phyloP scores from a whole-genome alignment of 1,284 basidiomycete genomes.

The Agroathelia rolfsii region DNA sequence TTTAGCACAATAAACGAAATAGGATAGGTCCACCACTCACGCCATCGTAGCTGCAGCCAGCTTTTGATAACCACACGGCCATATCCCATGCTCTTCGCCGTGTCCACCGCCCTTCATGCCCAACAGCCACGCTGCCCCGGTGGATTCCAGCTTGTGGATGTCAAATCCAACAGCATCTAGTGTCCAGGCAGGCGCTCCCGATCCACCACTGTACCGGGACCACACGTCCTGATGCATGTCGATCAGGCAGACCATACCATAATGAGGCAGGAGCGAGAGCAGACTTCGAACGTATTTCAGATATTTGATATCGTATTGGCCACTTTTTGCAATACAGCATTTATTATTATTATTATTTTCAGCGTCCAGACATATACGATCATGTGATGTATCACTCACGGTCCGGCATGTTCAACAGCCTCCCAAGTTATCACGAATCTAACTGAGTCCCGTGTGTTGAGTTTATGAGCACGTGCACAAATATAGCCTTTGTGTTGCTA shows the following conservation, averaged over 20 bases:
- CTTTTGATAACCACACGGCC: constrained; percentile 90
- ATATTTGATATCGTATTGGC: constrained; percentile 78
- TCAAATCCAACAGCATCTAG: constrained; percentile 75
- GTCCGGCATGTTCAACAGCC: constrained; percentile 85
- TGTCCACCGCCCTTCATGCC: constrained; percentile 72
- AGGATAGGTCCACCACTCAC: constrained; percentile 33
- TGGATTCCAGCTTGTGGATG: constrained; percentile 62
- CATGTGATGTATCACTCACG: constrained; percentile 41
- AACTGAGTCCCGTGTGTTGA: no score
- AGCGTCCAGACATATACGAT: neutral
- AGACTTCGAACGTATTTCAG: constrained; percentile 71
- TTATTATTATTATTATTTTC: neutral
- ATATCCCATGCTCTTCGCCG: constrained; percentile 69
- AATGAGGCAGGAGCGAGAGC: constrained; percentile 68
- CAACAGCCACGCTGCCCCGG: constrained; percentile 76
- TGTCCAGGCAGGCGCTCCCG: constrained; percentile 90
- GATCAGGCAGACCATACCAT: constrained; percentile 78
- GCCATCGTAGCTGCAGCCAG: constrained; percentile 82
- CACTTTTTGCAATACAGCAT: no score
- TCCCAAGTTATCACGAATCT: constrained; percentile 94
- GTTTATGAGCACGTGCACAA: no score
- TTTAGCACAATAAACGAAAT: neutral
- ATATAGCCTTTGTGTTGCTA: constrained; percentile 4
- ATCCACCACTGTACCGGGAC: constrained; percentile 90
- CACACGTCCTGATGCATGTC: constrained; percentile 88